Evolutionary conservation across 805 yeast species (phyloP), one percentile per base, ranked within the genome.

Genomic region (Kluyveromyces starmeri): DNA sequence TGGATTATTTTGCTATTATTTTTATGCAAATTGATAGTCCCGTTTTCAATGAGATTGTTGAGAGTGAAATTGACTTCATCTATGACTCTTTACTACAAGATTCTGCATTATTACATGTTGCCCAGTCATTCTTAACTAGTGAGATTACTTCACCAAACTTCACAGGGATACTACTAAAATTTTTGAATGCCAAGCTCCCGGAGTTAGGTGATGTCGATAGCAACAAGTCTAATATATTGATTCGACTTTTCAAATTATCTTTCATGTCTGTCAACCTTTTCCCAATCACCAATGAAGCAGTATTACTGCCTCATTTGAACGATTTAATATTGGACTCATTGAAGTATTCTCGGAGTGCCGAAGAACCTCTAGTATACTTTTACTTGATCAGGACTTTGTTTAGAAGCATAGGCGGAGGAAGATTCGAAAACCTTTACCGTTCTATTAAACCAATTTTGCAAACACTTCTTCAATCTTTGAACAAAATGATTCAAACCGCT

Each of bases 251-350:
- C 73, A 89, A 88, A 57, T 64, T 92, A 25, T 85, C 95, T 47
- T 89, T 92, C 59, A 85, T 89, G 94, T 86, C 96, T 3, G 96
- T 92, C 3, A 89, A 85, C 47, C 64, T 89, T 32, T 89, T 86
- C 54, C 96, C 97, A 1, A 63, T 75, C 4, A 73, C 81, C 3
- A 94, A 92, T 52, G 98, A 94, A 58, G 66, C 74, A 38, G 95
- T 92, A 5, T 69, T 92, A 7, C 63, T 88, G 28, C 96, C 96
- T 1, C 95, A 92, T 51, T 68, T 92, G 50, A 81, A 83, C 51
- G 77, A 81, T 40, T 64, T 94, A 47, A 86, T 92, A 21, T 62
- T 92, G 43, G 78, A 82, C 38, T 83, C 94, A 0, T 64, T 92
- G 53, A 76, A 78, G 39, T 68, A 75, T 35, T 77, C 96, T 0